Conservation (phyloP, 73 alveolate genomes). For the Effrenium voratum region DNA sequence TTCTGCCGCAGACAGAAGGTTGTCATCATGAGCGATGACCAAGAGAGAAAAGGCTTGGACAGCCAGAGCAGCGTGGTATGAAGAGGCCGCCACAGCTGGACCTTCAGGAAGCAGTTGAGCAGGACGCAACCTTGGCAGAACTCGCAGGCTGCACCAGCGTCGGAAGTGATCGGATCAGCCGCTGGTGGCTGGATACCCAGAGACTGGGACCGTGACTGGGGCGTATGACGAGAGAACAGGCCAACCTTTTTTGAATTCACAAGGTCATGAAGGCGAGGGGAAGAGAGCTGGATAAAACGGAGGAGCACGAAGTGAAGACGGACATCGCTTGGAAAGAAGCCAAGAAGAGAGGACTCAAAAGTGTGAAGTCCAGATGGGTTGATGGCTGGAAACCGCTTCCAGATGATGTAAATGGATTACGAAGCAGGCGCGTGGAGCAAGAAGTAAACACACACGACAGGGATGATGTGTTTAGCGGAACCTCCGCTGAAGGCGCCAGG, state of each 20-base stretch:
- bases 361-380: not conserved
- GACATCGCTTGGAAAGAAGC: conserved; percentile 20
- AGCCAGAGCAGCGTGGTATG: not conserved
- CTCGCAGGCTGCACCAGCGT: not conserved
- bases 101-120: not conserved
- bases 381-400: conserved; percentile 37
- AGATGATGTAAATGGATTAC: conserved; percentile 21
- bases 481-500: conserved; percentile 54
- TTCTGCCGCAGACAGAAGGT: no score
- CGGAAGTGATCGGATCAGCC: not conserved
- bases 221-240: conserved; percentile 50
- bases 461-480: conserved; percentile 2
- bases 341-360: not conserved
- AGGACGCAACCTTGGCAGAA: not conserved
- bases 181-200: not conserved
- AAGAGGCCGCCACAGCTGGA: not conserved
- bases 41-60: no score
- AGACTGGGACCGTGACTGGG: not conserved
- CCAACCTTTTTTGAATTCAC: not conserved
- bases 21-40: no score
- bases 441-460: not conserved
- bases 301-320: conserved; percentile 1
- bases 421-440: conserved; percentile 1
- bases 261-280: conserved; percentile 32
- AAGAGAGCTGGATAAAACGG: conserved; percentile 53